A percentile compares a stretch with the other conserved stretches of the same genome.
phyloP scores from a whole-genome alignment of 2,329 filamentous ascomycete genomes.

The Clonostachys solani region DNA sequence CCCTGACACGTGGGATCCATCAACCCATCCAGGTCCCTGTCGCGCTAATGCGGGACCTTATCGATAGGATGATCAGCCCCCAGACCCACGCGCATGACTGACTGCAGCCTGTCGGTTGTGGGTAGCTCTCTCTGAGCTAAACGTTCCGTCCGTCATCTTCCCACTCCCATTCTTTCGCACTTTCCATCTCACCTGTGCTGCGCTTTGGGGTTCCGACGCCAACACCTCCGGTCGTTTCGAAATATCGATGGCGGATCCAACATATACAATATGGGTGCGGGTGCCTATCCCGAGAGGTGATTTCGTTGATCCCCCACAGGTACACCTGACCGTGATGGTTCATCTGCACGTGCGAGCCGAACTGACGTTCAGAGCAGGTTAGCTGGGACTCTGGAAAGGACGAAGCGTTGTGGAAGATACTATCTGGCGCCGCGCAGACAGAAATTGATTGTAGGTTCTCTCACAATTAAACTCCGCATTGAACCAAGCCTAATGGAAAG shows the following conservation, averaged over 20 bases:
- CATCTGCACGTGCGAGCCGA: neutral
- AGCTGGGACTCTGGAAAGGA: conserved; percentile 89
- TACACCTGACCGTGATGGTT: conserved; percentile 33
- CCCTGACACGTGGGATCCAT: too few relatives aligned
- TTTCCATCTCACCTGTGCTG: neutral
- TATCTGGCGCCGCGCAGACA: conserved; percentile 76
- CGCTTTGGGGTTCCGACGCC: neutral
- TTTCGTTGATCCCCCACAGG: conserved; percentile 86
- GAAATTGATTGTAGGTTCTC: conserved; percentile 75
- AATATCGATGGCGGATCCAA: conserved; percentile 36
- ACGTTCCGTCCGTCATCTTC: neutral
- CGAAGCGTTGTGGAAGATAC: conserved; percentile 81
- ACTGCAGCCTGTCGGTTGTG: neutral
- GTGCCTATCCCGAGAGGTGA: conserved; percentile 84
- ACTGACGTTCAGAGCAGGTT: conserved; percentile 47
- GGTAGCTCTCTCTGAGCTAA: neutral
- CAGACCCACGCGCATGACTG: neutral
- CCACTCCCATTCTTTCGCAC: neutral
- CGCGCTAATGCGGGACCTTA: conserved; percentile 2
- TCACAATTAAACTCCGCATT: neutral
- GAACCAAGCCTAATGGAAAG: conserved; percentile 1
- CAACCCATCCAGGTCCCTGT: neutral
- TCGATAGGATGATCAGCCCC: neutral
- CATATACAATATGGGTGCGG: conserved; percentile 76
- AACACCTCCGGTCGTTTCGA: neutral